Conservation (phyloP, 306 rosid genomes). For the Psophocarpus tetragonolobus region DNA sequence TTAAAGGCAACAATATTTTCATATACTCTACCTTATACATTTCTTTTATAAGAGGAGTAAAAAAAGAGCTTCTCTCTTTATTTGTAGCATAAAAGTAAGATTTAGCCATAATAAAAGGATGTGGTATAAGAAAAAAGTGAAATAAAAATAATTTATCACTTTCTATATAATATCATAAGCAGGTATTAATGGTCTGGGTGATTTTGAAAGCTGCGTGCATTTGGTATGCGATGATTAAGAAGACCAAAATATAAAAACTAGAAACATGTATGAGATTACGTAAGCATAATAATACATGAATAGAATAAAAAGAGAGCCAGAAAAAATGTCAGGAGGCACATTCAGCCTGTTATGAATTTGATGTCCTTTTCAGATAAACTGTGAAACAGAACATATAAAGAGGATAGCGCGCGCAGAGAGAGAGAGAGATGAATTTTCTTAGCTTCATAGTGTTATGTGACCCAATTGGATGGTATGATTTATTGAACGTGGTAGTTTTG, state of each 20-base stretch:
- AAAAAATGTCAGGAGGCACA: conserved; percentile 48
- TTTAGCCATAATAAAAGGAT: neutral
- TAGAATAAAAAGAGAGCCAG: conserved; percentile 33
- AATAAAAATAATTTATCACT: neutral
- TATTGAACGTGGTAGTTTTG: conserved; percentile 24
- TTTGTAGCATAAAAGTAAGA: neutral
- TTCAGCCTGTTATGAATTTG: conserved; percentile 45
- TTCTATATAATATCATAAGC: neutral
- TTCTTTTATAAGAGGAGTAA: neutral
- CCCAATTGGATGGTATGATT: neutral
- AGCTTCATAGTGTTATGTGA: neutral
- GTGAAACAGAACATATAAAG: conserved; percentile 25
- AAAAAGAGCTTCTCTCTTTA: neutral
- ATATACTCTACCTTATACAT: neutral
- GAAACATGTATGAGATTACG: conserved; percentile 26
- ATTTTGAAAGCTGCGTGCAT: neutral
- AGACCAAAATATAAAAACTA: conserved; percentile 15
- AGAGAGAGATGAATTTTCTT: conserved; percentile 2
- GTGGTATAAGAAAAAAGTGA: neutral
- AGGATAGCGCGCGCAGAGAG: conserved; percentile 6
- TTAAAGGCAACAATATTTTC: neutral
- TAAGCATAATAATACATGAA: conserved; percentile 34
- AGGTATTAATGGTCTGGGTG: conserved; percentile 7
- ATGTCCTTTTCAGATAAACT: conserved; percentile 44
- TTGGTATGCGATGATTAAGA: conserved; percentile 9